Evolutionary conservation across 2,329 filamentous ascomycete genomes (phyloP).

Genomic region (Zymoseptoria brevis): DNA sequence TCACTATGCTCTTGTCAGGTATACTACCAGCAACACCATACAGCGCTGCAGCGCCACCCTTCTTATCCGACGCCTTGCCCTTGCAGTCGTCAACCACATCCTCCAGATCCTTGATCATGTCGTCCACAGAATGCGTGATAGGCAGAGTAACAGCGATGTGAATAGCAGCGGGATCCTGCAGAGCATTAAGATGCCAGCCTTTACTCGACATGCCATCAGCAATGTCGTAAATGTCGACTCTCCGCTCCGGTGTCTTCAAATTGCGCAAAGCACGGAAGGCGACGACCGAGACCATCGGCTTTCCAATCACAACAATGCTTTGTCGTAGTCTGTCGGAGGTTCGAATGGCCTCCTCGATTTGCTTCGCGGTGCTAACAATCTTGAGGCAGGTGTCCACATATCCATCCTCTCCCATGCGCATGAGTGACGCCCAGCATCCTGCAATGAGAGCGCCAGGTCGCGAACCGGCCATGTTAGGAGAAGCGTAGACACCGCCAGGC

Average conservation of each 20-base stretch:
- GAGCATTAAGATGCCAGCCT: conserved; percentile 92
- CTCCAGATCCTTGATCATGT: conserved; percentile 62
- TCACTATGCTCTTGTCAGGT: conserved; percentile 92
- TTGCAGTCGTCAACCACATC: conserved; percentile 60
- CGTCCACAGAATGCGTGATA: conserved; percentile 71
- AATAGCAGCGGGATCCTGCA: conserved; percentile 85
- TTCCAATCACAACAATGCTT: conserved; percentile 73
- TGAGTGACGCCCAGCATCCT: conserved; percentile 87
- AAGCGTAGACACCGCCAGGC: conserved; percentile 93
- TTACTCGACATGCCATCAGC: conserved; percentile 76
- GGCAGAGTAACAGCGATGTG: conserved; percentile 91
- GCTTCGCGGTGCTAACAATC: conserved; percentile 81
- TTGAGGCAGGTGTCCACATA: conserved; percentile 80
- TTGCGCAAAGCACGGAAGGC: conserved; percentile 60
- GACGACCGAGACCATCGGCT: conserved; percentile 81
- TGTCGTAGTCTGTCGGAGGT: conserved; percentile 59
- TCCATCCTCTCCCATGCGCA: conserved; percentile 77
- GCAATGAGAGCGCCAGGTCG: conserved; percentile 90
- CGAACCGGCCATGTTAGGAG: conserved; percentile 82
- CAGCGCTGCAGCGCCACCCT: conserved; percentile 75
- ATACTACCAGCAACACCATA: conserved; percentile 93
- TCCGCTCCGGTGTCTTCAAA: conserved; percentile 34
- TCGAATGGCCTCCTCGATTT: conserved; percentile 66
- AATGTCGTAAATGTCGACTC: conserved; percentile 89
- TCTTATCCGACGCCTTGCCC: conserved; percentile 58